Evolutionary conservation across 108 stramenopile genomes (phyloP).

Genomic region (Skeletonema costatum): DNA sequence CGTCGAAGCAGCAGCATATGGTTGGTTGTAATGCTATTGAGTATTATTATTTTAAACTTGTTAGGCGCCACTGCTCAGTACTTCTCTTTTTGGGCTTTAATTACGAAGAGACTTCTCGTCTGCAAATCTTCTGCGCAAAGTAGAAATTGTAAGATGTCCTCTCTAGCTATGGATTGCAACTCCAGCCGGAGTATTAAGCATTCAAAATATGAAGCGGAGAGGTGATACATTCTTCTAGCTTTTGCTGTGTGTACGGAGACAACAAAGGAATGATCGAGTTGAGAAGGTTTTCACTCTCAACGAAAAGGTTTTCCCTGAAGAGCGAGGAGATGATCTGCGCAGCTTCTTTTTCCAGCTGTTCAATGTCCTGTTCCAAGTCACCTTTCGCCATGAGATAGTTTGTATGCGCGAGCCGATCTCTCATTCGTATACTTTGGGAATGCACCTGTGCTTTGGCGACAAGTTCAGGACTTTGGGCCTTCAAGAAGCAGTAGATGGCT

Average conservation of each 20-base stretch:
- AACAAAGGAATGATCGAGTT: not conserved
- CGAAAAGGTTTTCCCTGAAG: not conserved
- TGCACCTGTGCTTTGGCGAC: constrained; percentile 1
- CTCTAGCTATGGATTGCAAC: not conserved
- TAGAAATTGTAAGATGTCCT: too few relatives aligned
- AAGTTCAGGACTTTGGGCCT: not conserved
- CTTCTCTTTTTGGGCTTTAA: not conserved
- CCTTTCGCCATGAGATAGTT: not conserved
- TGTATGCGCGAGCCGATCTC: not conserved
- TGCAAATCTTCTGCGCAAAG: too few relatives aligned
- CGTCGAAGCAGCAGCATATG: too few relatives aligned
- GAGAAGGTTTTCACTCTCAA: not conserved
- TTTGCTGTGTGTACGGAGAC: constrained; percentile 3
- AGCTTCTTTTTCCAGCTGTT: constrained; percentile 1
- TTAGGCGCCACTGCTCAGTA: not conserved
- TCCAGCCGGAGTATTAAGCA: not conserved
- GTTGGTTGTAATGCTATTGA: not conserved
- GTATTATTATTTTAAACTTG: not conserved
- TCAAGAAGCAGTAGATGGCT: constrained; percentile 2
- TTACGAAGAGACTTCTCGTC: not conserved
- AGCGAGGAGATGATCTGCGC: not conserved
- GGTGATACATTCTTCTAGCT: not conserved
- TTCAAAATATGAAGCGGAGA: not conserved
- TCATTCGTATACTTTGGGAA: not conserved
- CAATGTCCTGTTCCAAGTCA: not conserved